Conservation (phyloP, 2,329 filamentous ascomycete genomes). For the Ophiocordyceps camponoti-saundersi region DNA sequence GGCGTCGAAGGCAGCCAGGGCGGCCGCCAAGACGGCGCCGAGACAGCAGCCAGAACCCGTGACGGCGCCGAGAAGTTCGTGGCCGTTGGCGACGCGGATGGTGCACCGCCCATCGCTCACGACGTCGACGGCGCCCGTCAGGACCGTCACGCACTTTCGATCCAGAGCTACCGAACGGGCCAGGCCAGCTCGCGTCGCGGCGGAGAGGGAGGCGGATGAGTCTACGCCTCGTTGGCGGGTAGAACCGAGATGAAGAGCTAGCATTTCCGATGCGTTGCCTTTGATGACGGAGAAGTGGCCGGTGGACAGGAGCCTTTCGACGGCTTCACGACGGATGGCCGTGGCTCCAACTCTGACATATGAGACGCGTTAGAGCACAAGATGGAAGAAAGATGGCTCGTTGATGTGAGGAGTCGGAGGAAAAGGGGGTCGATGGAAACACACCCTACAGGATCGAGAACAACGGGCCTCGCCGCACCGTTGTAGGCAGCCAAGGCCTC, state of each 20-base stretch:
- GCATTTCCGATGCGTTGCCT: conserved; percentile 82
- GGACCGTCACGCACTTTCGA: conserved; percentile 58
- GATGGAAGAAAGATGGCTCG: not conserved
- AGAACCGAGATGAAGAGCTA: conserved; percentile 38
- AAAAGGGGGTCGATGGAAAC: conserved; percentile 11
- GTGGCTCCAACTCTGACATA: conserved; percentile 56
- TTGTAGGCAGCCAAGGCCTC: conserved; percentile 74
- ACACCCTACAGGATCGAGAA: conserved; percentile 78
- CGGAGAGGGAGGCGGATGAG: conserved; percentile 42
- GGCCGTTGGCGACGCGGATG: conserved; percentile 58
- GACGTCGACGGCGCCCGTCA: conserved; percentile 68
- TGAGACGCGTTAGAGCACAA: not conserved
- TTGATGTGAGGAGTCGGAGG: not conserved
- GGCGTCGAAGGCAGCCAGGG: conserved; percentile 42
- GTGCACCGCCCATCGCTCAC: conserved; percentile 58
- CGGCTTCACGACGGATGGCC: conserved; percentile 49
- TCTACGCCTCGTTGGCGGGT: conserved; percentile 66
- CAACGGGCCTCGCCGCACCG: conserved; percentile 50
- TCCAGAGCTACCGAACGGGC: conserved; percentile 49
- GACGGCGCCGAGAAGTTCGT: conserved; percentile 49
- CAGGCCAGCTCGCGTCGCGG: conserved; percentile 35
- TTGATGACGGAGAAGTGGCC: conserved; percentile 84
- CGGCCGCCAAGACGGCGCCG: conserved; percentile 64
- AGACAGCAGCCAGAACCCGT: conserved; percentile 77
- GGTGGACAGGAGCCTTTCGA: conserved; percentile 50